phyloP scores from a whole-genome alignment of 768 basidiomycete species.

The Coprinellus aureogranulatus region DNA sequence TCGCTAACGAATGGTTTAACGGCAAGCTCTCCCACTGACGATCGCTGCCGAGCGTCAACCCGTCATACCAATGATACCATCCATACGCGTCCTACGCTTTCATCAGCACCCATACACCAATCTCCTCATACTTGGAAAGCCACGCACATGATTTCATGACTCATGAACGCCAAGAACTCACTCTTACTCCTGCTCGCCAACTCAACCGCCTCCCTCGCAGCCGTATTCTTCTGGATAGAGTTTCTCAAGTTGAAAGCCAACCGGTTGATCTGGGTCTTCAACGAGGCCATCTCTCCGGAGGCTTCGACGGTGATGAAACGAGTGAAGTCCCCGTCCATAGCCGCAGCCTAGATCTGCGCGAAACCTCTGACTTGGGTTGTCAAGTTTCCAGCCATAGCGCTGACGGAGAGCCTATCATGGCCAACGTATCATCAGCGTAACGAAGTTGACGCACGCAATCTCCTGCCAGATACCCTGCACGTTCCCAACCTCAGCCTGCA shows the following conservation, averaged over 20 bases:
- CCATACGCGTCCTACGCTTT: slow-evolving; percentile 89
- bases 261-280: slow-evolving; percentile 98
- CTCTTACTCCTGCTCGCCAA: slow-evolving; percentile 96
- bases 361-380: slow-evolving; percentile 99
- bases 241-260: slow-evolving; percentile 98
- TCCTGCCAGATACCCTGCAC: slow-evolving; percentile 99
- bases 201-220: slow-evolving; percentile 95
- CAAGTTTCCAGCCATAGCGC: slow-evolving; percentile 94
- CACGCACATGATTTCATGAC: slow-evolving; percentile 89
- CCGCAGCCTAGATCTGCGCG: slow-evolving; percentile 96
- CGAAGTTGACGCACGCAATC: slow-evolving; percentile 71
- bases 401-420: slow-evolving; percentile 78
- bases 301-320: slow-evolving; percentile 99
- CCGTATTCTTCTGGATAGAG: slow-evolving; percentile 97
- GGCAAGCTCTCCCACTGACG: slow-evolving; percentile 92
- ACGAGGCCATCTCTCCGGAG: slow-evolving; percentile 96
- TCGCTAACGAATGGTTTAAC: slow-evolving; percentile 91
- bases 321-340: slow-evolving; percentile 98
- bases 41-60: slow-evolving; percentile 93
- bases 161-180: slow-evolving; percentile 99
- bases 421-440: background rate
- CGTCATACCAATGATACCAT: slow-evolving; percentile 99
- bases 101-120: background rate
- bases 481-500: slow-evolving; percentile 94
- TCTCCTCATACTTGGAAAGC: background rate